Conservation (phyloP, 2,329 filamentous ascomycete species). For the Huntiella bhutanensis region DNA sequence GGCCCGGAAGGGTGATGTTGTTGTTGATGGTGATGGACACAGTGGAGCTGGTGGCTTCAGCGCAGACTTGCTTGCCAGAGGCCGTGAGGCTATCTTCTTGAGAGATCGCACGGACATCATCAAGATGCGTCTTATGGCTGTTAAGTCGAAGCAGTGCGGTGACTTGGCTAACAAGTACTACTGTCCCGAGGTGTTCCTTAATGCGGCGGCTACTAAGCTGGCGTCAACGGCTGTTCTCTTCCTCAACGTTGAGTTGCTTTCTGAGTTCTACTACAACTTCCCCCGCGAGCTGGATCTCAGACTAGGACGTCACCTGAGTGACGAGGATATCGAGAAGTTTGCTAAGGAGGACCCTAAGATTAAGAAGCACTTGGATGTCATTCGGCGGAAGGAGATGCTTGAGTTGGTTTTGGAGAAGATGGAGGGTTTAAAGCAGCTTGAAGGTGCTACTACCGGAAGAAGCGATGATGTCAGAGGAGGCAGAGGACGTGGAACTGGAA, state of each 20-base stretch:
- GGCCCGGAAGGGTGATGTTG: slow-evolving; percentile 66
- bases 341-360: slow-evolving; percentile 88
- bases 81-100: slow-evolving; percentile 83
- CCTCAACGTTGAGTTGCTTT: slow-evolving; percentile 87
- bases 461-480: neutral
- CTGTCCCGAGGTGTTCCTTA: slow-evolving; percentile 94
- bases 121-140: slow-evolving; percentile 70
- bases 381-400: slow-evolving; percentile 75
- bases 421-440: slow-evolving; percentile 70
- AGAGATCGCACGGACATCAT: slow-evolving; percentile 79
- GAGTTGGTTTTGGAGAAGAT: slow-evolving; percentile 93
- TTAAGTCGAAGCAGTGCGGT: slow-evolving; percentile 80
- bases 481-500: slow-evolving; percentile 9
- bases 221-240: slow-evolving; percentile 91
- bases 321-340: slow-evolving; percentile 71
- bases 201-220: slow-evolving; percentile 86
- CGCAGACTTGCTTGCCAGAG: slow-evolving; percentile 64
- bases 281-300: slow-evolving; percentile 77
- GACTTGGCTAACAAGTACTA: slow-evolving; percentile 79
- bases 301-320: slow-evolving; percentile 61
- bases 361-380: slow-evolving; percentile 73
- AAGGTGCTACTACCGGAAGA: slow-evolving; percentile 29
- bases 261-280: slow-evolving; percentile 96
- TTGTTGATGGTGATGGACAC: slow-evolving; percentile 63
- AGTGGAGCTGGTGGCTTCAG: slow-evolving; percentile 90